Evolutionary conservation across 148 eudicot species (phyloP), one percentile per base, ranked within the genome.

Genomic region (Nyssa sinensis): DNA sequence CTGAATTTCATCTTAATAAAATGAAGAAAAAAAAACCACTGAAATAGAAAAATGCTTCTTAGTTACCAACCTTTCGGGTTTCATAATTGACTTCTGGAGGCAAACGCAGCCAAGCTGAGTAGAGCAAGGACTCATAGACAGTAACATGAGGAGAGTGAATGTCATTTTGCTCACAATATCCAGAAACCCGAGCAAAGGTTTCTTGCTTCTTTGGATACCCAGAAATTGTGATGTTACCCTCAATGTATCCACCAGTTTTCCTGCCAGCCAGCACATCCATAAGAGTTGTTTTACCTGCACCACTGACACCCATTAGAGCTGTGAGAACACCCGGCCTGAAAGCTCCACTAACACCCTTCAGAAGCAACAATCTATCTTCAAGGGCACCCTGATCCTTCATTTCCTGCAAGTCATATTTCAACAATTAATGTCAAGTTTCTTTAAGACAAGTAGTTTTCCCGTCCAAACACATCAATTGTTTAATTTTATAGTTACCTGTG

Each of bases 201-300:
- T 88, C 93, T 79, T 93, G 95, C 71, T 86, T 81, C 73, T 90
- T 93, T 3, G 90, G 95, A 74, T 88, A 93, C 23, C 97, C 91
- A 4, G 95, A 93, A 33, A 93, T 83, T 47, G 67, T 83, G 25
- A 93, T 86, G n/a, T 78, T 81, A 53, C 96, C 97, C 7, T 84
- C 89, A 21, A 93, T 86, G 72, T 88, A 93, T 32, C 96, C 91
- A 28, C 97, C 90, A 1, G 91, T 93, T 83, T 93, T 90, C 35
- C 93, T 79, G 60, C 96, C 92, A 29, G 96, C 96, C 37, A 90
- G 78, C 35, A 93, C 97, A 78, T 93, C 97, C 97, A 93, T 90
- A 33, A 93, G 84, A 35, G 97, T 93, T 25, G 97, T 93, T 82
- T 93, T 93, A n/a, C 96, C 97, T 4, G 97, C 97, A 60, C 97